Base-by-base conservation (phyloP, 768 basidiomycete genomes). In the Tulasnella sp. region DNA sequence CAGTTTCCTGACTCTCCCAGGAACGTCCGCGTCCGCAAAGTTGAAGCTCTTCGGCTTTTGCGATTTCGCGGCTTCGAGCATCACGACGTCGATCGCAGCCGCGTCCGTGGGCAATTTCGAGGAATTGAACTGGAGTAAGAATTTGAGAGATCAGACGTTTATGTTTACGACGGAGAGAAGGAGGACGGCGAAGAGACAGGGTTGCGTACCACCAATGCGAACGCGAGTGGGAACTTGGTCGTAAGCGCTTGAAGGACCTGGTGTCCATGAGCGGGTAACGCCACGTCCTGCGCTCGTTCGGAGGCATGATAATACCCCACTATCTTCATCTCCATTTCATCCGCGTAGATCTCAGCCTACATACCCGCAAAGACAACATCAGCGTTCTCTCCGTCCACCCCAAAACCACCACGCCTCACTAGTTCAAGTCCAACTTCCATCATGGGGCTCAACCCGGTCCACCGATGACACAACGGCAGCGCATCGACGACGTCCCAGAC, bases 401-500 rank as follows among this genome's bases (percentile, higher is more conserved):
- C n/a, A n/a, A n/a, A 67, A 64, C 14, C 22, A 34, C 32, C 19
- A 17, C 4, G n/a, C 75, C 87, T 75, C 75, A 90, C 91, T 77
- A 91, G 81, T 76, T 91, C 90, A 47, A 92, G 83, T 32, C 90
- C 92, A 74, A 91, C 88, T 78, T 92, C 91, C 89, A 92, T 92
- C 88, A 90, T 90, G 3, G 90, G 90, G 74, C 88, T 90, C 69
- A 94, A 83, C 76, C 85, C 88, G 7, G 90, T 91, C 91, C 91
- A 94, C 77, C 92, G 88, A 77, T 94, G 92, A 67, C 92, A 84
- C 40, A 94, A 82, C 17, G 92, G 92, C 42, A 94, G 82, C 2
- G 87, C 85, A 77, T 94, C 91, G 65, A 82, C 36, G 2, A 67
- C 41, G 9, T 1, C 77, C 76, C 67, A 69, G 22, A 37, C 22